Conservation (phyloP, 768 basidiomycete genomes). For the Tricholoma sp. region DNA sequence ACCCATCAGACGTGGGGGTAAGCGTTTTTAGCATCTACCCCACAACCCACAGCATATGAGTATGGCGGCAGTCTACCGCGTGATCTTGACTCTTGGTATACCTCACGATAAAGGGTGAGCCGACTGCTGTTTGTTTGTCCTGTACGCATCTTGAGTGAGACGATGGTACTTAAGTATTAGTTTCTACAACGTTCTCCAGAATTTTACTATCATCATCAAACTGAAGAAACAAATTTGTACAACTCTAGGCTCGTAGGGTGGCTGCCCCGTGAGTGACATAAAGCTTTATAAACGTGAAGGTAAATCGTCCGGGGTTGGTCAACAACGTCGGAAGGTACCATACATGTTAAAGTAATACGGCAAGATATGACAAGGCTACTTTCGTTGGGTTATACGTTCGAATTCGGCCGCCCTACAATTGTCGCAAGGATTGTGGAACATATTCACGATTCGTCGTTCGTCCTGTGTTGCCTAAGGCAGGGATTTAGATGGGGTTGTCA, state of each 20-base stretch:
- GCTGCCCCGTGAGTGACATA: background rate
- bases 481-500: background rate
- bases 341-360: background rate
- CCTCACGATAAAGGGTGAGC: background rate
- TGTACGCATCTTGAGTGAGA: background rate
- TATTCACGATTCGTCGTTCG: conserved; percentile 51
- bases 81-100: background rate
- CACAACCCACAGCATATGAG: background rate
- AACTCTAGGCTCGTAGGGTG: background rate
- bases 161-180: background rate
- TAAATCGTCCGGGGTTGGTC: background rate
- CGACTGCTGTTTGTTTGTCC: background rate
- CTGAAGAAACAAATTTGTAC: background rate
- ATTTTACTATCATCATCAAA: background rate
- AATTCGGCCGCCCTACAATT: conserved; percentile 39
- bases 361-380: conserved; percentile 3
- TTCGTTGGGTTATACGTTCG: conserved; percentile 17
- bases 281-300: too few relatives aligned
- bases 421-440: conserved; percentile 65
- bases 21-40: conserved; percentile 49
- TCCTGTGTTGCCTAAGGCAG: conserved; percentile 35
- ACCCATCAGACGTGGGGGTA: conserved; percentile 72
- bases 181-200: too few relatives aligned
- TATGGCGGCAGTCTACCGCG: background rate
- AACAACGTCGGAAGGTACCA: conserved; percentile 4